Evolutionary conservation across 208 protist species (phyloP).

Genomic region (Leishmania martiniquensis): DNA sequence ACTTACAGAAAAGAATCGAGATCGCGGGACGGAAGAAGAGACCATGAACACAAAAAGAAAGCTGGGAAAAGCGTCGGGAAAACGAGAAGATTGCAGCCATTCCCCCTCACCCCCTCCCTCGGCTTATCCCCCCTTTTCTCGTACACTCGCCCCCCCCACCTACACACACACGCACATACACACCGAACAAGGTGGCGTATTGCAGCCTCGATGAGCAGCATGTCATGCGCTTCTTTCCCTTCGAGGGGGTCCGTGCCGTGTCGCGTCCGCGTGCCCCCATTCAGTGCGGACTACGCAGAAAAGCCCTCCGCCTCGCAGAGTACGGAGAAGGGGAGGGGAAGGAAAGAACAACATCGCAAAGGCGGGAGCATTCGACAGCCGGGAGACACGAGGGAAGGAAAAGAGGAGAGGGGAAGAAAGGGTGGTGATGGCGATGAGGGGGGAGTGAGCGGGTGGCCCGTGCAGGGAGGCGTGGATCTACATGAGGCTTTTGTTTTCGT

Average conservation of each 20-base stretch:
- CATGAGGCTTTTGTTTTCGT: neutral
- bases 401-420: neutral
- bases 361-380: neutral
- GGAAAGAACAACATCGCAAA: neutral
- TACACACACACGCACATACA: too few relatives aligned
- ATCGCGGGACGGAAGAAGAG: neutral
- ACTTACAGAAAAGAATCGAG: constrained; percentile 10
- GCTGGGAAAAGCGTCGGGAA: neutral
- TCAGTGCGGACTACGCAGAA: too few relatives aligned
- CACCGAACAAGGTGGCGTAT: too few relatives aligned
- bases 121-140: neutral
- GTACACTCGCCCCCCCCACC: neutral
- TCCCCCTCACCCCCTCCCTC: too few relatives aligned
- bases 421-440: neutral
- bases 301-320: too few relatives aligned
- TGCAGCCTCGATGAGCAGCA: neutral
- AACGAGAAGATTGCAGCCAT: neutral
- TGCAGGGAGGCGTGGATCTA: neutral
- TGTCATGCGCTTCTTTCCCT: neutral
- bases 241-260: neutral
- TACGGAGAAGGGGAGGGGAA: too few relatives aligned
- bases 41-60: neutral
- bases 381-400: neutral
- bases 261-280: neutral
- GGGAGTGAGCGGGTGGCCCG: neutral